Base-by-base conservation (phyloP, 352 stramenopile genomes). In the Pythium coloratum region DNA sequence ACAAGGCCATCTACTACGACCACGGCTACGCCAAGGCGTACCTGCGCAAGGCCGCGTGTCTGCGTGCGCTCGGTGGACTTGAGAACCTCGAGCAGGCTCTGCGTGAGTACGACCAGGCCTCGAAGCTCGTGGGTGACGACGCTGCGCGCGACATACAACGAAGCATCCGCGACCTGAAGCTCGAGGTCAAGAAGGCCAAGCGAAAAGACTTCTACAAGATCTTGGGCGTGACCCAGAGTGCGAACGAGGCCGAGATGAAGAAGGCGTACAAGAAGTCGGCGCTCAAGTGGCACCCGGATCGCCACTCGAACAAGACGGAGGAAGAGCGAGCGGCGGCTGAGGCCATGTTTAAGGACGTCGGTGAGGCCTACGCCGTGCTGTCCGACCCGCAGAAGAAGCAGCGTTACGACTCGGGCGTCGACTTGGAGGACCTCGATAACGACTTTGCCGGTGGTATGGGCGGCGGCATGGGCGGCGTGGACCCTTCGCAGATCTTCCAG, bases 171-270 rank as follows among this genome's bases (percentile, higher is more conserved):
- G 83, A 97, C 55, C 94, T 89, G 18, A 96, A 98, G 71, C 67
- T 94, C 59, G 88, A 97, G 60, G 75, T 98, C 14, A 98, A 98
- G 84, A 92, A 97, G 77, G 89, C 92, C n/a, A 97, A 97, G 71
- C 83, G 94, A 67, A 98, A 98, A 74, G 90, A 99, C 76, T 98
- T 97, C 49, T 99, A 99, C 82, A 96, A 97, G 72, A 96, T 95
- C 58, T 66, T 95, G 66, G 88, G 89, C 56, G 94, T 95, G 24
- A 58, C 77, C 13, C 87, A 92, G 72, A 84, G 49, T 55, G 84
- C 96, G 13, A 89, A 85, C 6, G 86, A 97, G 36, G 80, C 79
- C 2, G 95, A 99, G 70, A 99, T 99, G 65, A 99, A 99, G 83
- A 99, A 98, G 75, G 94, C 97, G 6, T 99, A 99, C 81, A 90